Conservation (phyloP, 1,284 basidiomycete genomes). For the Coniophora puteana region DNA sequence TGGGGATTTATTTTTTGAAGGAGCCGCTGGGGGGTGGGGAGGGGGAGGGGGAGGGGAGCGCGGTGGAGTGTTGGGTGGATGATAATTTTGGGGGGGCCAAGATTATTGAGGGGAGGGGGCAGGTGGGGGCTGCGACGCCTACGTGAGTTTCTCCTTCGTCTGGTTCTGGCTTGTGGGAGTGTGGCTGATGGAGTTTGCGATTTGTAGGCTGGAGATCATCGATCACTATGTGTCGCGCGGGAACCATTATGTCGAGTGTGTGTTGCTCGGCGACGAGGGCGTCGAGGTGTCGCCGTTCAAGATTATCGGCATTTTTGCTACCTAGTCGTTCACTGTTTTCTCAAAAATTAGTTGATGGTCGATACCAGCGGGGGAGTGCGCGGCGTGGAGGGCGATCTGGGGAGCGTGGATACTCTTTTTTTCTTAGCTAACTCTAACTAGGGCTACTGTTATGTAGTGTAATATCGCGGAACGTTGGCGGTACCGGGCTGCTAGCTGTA, state of each 20-base stretch:
- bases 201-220: slow-evolving; percentile 67
- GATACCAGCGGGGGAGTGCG: too few species aligned
- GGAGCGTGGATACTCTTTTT: too few species aligned
- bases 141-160: slow-evolving; percentile 42
- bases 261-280: slow-evolving; percentile 78
- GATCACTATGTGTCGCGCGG: slow-evolving; percentile 75
- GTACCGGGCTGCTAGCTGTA: too few species aligned
- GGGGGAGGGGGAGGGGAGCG: slow-evolving; percentile 57
- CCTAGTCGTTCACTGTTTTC: too few species aligned
- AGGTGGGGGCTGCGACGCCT: slow-evolving; percentile 45
- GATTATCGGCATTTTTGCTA: slow-evolving; percentile 80
- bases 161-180: neutral
- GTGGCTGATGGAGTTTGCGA: slow-evolving; percentile 3
- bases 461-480: too few species aligned
- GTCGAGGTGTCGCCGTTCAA: slow-evolving; percentile 73
- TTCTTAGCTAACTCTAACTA: too few species aligned
- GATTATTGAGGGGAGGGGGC: slow-evolving; percentile 59
- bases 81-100: slow-evolving; percentile 67
- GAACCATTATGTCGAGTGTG: slow-evolving; percentile 84
- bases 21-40: slow-evolving; percentile 54
- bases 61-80: slow-evolving; percentile 83
- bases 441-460: too few species aligned
- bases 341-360: too few species aligned
- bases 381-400: too few species aligned
- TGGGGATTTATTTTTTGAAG: slow-evolving; percentile 75